Conservation (phyloP, 1,284 basidiomycete genomes). For the Ganoderma sinense region DNA sequence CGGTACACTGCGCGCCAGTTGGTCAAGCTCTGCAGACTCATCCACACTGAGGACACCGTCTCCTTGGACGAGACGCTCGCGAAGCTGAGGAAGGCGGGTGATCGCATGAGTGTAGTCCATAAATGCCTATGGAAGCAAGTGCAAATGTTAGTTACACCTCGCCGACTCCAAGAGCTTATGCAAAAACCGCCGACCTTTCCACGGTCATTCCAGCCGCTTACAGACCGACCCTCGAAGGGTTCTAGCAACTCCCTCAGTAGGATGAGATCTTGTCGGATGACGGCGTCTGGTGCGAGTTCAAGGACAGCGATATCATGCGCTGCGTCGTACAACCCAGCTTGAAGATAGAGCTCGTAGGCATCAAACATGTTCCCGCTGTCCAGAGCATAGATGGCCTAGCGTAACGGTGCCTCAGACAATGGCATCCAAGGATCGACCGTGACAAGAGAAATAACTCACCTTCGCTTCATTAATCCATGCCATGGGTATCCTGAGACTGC, state of each 20-base stretch:
- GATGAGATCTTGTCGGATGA: constrained; percentile 81
- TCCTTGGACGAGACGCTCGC: constrained; percentile 52
- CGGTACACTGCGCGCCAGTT: constrained; percentile 66
- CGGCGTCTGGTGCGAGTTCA: constrained; percentile 90
- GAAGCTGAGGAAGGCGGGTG: constrained; percentile 64
- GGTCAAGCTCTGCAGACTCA: constrained; percentile 63
- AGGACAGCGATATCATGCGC: constrained; percentile 86
- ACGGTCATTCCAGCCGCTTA: constrained; percentile 80
- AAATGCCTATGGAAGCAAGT: constrained; percentile 54
- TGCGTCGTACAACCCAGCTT: constrained; percentile 72
- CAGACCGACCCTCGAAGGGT: constrained; percentile 66
- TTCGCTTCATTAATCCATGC: constrained; percentile 91
- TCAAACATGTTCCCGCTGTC: constrained; percentile 71
- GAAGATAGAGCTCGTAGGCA: constrained; percentile 82
- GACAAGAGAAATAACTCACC: constrained; percentile 48
- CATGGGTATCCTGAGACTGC: constrained; percentile 82
- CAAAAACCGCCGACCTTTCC: constrained; percentile 67
- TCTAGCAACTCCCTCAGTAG: constrained; percentile 81
- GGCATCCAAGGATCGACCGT: constrained; percentile 8
- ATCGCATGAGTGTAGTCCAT: constrained; percentile 76
- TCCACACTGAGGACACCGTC: constrained; percentile 53
- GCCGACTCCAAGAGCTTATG: neutral
- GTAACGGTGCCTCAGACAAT: no score
- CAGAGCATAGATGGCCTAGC: constrained; percentile 73
- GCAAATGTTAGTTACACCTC: constrained; percentile 8